Evolutionary conservation across 2,329 filamentous ascomycete species (phyloP).

Genomic region (Colletotrichum lupini): DNA sequence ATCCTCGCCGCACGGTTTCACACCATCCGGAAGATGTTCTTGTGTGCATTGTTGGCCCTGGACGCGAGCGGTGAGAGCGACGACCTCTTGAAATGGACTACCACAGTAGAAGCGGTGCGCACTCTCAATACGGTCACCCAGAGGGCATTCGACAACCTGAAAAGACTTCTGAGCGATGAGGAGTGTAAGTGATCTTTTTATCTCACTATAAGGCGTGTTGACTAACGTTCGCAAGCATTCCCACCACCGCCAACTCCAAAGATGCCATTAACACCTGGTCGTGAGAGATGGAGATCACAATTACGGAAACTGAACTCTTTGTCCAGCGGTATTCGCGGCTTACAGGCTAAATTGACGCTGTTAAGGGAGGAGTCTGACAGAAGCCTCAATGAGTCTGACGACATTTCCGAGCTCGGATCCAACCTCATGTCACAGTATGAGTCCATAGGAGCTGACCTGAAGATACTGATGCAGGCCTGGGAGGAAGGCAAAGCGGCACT

Average conservation of each 20-base stretch:
- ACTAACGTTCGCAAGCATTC: slow-evolving; percentile 55
- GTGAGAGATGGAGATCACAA: slow-evolving; percentile 86
- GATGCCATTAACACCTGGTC: slow-evolving; percentile 74
- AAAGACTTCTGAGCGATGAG: slow-evolving; percentile 79
- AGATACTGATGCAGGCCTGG: slow-evolving; percentile 84
- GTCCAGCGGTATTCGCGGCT: slow-evolving; percentile 87
- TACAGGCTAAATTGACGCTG: slow-evolving; percentile 95
- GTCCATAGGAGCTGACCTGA: slow-evolving; percentile 89
- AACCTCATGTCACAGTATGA: slow-evolving; percentile 92
- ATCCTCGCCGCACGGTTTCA: slow-evolving; percentile 84
- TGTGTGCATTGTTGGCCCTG: slow-evolving; percentile 90
- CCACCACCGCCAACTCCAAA: slow-evolving; percentile 67
- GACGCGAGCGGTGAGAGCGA: slow-evolving; percentile 82
- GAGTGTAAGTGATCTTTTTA: slow-evolving; percentile 68
- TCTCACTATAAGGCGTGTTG: too few species aligned
- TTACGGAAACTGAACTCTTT: slow-evolving; percentile 89
- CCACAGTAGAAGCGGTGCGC: slow-evolving; percentile 80
- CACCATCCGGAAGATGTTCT: slow-evolving; percentile 82
- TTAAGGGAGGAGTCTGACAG: slow-evolving; percentile 89
- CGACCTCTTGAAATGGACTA: slow-evolving; percentile 83
- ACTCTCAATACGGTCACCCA: slow-evolving; percentile 71
- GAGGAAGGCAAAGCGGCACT: slow-evolving; percentile 87
- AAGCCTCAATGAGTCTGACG: slow-evolving; percentile 77
- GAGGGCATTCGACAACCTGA: slow-evolving; percentile 73
- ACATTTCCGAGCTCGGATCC: slow-evolving; percentile 80